phyloP scores from a whole-genome alignment of 1,284 basidiomycete species.

The Cutaneotrichosporon sp. region DNA sequence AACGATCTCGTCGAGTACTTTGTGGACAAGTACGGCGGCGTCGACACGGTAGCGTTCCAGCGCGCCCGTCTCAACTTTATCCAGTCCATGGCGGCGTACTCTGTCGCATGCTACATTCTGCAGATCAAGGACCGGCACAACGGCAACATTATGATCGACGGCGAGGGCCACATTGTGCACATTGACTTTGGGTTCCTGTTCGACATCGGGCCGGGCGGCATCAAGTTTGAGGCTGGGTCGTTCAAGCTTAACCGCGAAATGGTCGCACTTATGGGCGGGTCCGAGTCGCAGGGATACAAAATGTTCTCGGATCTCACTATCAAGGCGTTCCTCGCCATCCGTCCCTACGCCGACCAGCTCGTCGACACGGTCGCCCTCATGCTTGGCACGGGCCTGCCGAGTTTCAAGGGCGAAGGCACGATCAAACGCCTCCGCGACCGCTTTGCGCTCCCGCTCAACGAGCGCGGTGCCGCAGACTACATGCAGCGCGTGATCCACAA shows the following conservation, averaged over 20 bases:
- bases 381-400: slow-evolving; percentile 89
- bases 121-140: slow-evolving; percentile 98
- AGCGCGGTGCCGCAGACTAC: slow-evolving; percentile 85
- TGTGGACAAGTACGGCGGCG: slow-evolving; percentile 84
- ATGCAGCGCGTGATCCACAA: slow-evolving; percentile 86
- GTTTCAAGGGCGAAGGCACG: slow-evolving; percentile 91
- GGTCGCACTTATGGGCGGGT: slow-evolving; percentile 95
- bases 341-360: slow-evolving; percentile 84
- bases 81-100: slow-evolving; percentile 98
- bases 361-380: slow-evolving; percentile 85
- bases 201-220: slow-evolving; percentile 72
- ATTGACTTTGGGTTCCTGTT: slow-evolving; percentile 96
- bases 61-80: slow-evolving; percentile 92
- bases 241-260: slow-evolving; percentile 99
- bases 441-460: slow-evolving; percentile 75
- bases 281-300: slow-evolving; percentile 84
- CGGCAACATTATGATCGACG: slow-evolving; percentile 99
- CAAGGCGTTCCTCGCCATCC: slow-evolving; percentile 91
- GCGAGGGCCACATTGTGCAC: slow-evolving; percentile 91
- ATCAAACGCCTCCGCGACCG: slow-evolving; percentile 81
- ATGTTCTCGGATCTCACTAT: slow-evolving; percentile 90
- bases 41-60: slow-evolving; percentile 86
- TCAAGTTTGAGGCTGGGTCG: slow-evolving; percentile 94
- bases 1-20: slow-evolving; percentile 95
- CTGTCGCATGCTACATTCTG: slow-evolving; percentile 94